Conservation (phyloP, 192 early-diverging fungal genomes). For the Backusella morwellensis region DNA sequence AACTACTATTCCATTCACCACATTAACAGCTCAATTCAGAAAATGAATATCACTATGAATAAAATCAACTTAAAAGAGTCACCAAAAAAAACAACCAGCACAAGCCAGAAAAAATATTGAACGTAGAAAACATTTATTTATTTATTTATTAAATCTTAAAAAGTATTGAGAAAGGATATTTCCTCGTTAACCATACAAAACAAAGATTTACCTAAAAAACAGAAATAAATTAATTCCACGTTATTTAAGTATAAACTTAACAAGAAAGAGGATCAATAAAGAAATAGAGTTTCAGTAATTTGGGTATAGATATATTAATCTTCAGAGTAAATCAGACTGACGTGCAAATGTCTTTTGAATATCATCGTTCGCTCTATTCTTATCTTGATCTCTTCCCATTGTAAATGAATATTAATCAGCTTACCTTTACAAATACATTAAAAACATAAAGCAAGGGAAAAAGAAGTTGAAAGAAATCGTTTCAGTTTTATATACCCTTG, state of each 20-base stretch:
- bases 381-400: neutral
- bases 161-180: too few relatives aligned
- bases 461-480: neutral
- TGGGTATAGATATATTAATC: neutral
- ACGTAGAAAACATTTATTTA: too few relatives aligned
- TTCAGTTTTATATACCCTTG: neutral
- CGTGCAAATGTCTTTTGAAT: constrained; percentile 8
- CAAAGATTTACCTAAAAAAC: neutral
- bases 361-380: constrained; percentile 6
- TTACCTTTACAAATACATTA: neutral
- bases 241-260: neutral
- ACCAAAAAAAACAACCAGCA: too few relatives aligned
- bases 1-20: too few relatives aligned
- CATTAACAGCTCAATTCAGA: too few relatives aligned
- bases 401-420: neutral
- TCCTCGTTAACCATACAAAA: too few relatives aligned
- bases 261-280: neutral
- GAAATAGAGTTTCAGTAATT: constrained; percentile 2
- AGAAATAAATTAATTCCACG: neutral
- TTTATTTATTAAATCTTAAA: too few relatives aligned
- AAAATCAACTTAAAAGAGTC: too few relatives aligned
- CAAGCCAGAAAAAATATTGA: too few relatives aligned
- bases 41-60: too few relatives aligned
- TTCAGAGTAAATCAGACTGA: neutral
- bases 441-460: neutral